A percentile compares a stretch with the other conserved stretches of the same genome.
Evolutionary conservation across 805 yeast species (phyloP).

Genomic region (Pichia membranifaciens): DNA sequence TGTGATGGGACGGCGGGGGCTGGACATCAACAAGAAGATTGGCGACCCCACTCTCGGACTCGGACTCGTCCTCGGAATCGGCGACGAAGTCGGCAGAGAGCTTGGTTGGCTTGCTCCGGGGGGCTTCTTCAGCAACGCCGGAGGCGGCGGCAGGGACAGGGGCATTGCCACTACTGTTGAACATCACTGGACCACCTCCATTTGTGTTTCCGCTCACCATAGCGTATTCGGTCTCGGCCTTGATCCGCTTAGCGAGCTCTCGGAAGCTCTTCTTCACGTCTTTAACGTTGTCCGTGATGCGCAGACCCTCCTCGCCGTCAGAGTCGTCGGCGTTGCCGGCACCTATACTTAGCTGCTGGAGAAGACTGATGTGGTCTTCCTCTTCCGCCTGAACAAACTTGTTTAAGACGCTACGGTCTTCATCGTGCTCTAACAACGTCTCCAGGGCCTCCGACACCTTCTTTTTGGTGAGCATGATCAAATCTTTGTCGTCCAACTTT

Average conservation of each 20-base stretch:
- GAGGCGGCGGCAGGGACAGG: no score
- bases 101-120: no score
- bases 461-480: conserved; percentile 65
- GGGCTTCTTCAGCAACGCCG: no score
- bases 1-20: no score
- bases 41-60: background rate
- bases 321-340: conserved; percentile 23
- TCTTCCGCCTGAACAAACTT: conserved; percentile 57
- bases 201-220: no score
- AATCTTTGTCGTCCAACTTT: conserved; percentile 54
- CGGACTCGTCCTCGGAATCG: background rate
- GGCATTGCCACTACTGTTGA: background rate
- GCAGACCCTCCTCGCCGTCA: conserved; percentile 4
- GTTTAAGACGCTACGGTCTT: conserved; percentile 67
- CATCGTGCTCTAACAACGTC: conserved; percentile 64
- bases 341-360: conserved; percentile 39
- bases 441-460: conserved; percentile 72
- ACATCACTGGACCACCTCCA: background rate
- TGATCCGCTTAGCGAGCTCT: conserved; percentile 25
- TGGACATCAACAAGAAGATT: no score
- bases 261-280: conserved; percentile 27
- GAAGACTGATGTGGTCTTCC: conserved; percentile 43
- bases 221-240: conserved; percentile 20
- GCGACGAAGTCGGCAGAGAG: background rate
- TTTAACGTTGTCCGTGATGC: conserved; percentile 11